phyloP scores from a whole-genome alignment of 2,329 filamentous ascomycete species.

The Microsporum audouinii region DNA sequence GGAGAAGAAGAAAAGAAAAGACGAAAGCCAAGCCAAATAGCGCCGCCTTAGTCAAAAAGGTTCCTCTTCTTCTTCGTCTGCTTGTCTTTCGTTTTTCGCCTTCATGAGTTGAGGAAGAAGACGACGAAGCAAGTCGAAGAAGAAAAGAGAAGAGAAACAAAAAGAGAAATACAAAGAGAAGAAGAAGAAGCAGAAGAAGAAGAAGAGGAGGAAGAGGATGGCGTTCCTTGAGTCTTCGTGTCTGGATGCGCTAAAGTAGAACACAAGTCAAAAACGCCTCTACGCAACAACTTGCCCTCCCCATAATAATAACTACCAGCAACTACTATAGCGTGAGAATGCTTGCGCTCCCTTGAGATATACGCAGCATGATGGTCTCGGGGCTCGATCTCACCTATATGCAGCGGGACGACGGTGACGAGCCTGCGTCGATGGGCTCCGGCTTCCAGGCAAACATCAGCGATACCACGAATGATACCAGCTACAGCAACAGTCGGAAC shows the following conservation, averaged over 20 bases:
- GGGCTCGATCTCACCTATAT: conserved; percentile 1
- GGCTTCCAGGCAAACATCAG: conserved; percentile 4
- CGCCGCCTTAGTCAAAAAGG: conserved; percentile 2
- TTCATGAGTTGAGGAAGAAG: too few relatives aligned
- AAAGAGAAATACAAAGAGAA: too few relatives aligned
- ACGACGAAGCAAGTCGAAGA: too few relatives aligned
- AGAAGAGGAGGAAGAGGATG: too few relatives aligned
- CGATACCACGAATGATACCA: background rate
- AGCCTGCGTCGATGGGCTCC: conserved; percentile 1
- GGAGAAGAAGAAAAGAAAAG: background rate
- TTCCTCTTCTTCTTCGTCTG: background rate
- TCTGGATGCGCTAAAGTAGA: too few relatives aligned
- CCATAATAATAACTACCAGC: too few relatives aligned
- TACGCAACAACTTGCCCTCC: too few relatives aligned
- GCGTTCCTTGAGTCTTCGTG: too few relatives aligned
- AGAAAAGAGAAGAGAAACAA: too few relatives aligned
- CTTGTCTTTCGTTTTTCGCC: background rate
- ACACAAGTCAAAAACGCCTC: too few relatives aligned
- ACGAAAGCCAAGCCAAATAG: conserved; percentile 3
- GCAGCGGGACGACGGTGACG: conserved; percentile 1
- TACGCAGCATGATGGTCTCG: background rate
- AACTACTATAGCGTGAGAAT: background rate
- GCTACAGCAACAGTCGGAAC: background rate
- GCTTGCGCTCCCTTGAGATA: background rate
- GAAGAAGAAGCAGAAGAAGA: too few relatives aligned